These are phyloP conservation scores for Fusarium palustre DNA, from an alignment of 2,329 filamentous ascomycete species.

Conservation along the genomic window DNA sequence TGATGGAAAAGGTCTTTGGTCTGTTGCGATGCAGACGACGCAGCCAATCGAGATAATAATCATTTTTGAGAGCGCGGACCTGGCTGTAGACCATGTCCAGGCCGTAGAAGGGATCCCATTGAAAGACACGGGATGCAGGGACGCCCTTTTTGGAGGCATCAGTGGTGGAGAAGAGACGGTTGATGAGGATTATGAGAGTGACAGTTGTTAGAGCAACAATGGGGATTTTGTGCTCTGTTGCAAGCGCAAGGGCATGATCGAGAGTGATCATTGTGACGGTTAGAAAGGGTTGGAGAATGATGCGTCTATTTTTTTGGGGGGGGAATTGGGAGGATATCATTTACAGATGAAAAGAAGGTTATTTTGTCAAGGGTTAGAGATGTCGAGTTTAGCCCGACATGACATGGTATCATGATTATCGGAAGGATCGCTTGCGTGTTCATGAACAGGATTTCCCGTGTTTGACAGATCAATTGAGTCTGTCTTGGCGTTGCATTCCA, in stretches of 20 bases:
- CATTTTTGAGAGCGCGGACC: slow-evolving; percentile 8
- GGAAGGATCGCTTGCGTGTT: not conserved
- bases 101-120: slow-evolving; percentile 15
- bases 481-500: not conserved
- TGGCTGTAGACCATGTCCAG: slow-evolving; percentile 5
- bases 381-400: not conserved
- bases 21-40: slow-evolving; percentile 3
- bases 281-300: not conserved
- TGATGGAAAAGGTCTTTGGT: slow-evolving; percentile 10
- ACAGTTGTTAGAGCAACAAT: not conserved
- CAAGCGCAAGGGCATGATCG: not conserved
- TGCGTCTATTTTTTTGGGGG: not conserved
- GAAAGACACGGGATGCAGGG: not conserved
- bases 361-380: not conserved
- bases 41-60: slow-evolving; percentile 12
- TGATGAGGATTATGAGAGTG: not conserved
- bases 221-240: not conserved
- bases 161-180: not conserved
- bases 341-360: not conserved
- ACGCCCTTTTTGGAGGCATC: not conserved
- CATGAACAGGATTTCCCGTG: not conserved
- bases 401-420: not conserved
- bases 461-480: not conserved
- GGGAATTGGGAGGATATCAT: not conserved
- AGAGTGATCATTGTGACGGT: not conserved